Evolutionary conservation across 495 filamentous ascomycete genomes (phyloP).

Genomic region (Penicillium antarcticum): DNA sequence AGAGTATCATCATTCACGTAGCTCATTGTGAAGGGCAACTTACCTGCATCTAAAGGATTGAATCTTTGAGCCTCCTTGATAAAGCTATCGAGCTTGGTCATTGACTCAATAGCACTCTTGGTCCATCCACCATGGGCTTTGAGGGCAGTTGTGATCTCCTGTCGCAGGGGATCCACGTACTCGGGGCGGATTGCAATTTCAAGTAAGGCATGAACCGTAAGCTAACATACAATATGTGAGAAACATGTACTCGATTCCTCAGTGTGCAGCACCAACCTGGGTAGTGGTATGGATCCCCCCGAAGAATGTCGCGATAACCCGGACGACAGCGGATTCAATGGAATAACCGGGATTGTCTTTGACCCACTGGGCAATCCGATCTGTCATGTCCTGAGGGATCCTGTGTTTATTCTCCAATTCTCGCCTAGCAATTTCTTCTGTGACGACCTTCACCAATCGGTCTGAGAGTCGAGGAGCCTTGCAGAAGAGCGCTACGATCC

Average conservation of each 20-base stretch:
- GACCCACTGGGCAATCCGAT: background rate
- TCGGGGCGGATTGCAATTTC: constrained; percentile 6
- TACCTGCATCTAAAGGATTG: constrained; percentile 17
- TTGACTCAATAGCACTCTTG: background rate
- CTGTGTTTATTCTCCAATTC: background rate
- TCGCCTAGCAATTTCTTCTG: background rate
- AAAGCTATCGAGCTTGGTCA: constrained; percentile 37
- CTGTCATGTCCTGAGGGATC: background rate
- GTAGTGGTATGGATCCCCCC: background rate
- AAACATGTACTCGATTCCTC: background rate
- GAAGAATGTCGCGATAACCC: background rate
- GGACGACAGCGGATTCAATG: background rate
- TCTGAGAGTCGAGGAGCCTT: background rate
- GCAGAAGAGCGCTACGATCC: background rate
- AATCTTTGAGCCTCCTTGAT: constrained; percentile 44
- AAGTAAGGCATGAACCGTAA: constrained; percentile 3
- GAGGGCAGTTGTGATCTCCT: background rate
- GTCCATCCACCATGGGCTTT: background rate
- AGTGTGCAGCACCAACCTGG: background rate
- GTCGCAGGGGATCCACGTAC: constrained; percentile 5
- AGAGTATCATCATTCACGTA: background rate
- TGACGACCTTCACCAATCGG: background rate
- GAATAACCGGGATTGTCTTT: background rate
- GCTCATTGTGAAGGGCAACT: background rate
- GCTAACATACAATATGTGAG: background rate